phyloP scores from a whole-genome alignment of 2,329 filamentous ascomycete species.

The Penicillium sp. region DNA sequence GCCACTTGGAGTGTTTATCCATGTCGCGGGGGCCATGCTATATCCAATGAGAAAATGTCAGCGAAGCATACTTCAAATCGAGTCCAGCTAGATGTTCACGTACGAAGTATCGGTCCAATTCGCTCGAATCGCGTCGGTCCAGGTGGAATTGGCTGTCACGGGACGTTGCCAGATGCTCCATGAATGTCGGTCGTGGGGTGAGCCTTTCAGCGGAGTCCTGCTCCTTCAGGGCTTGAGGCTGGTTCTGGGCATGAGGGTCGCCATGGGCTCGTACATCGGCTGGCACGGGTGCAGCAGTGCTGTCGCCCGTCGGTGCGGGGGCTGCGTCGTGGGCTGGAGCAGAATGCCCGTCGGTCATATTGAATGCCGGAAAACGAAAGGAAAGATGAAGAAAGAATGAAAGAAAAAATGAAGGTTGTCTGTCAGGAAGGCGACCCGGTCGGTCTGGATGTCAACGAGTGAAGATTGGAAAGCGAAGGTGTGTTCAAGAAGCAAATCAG shows the following conservation, averaged over 20 bases:
- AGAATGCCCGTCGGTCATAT: slow-evolving; percentile 24
- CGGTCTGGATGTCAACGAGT: slow-evolving; percentile 8
- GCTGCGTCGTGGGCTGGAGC: slow-evolving; percentile 17
- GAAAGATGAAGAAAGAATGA: neutral
- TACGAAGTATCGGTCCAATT: slow-evolving; percentile 67
- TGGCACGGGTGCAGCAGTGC: slow-evolving; percentile 17
- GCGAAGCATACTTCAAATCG: neutral
- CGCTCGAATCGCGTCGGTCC: slow-evolving; percentile 40
- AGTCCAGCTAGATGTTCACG: slow-evolving; percentile 21
- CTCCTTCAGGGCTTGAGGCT: slow-evolving; percentile 22
- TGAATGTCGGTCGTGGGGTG: slow-evolving; percentile 39
- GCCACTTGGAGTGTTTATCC: slow-evolving; percentile 75
- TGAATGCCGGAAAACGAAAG: slow-evolving; percentile 4
- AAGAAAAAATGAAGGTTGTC: slow-evolving; percentile 1
- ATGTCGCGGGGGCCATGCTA: slow-evolving; percentile 65
- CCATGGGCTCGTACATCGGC: slow-evolving; percentile 17
- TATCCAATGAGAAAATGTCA: slow-evolving; percentile 5
- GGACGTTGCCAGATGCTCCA: slow-evolving; percentile 37
- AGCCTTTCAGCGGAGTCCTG: slow-evolving; percentile 29
- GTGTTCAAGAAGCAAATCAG: slow-evolving; percentile 2
- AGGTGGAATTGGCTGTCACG: slow-evolving; percentile 38
- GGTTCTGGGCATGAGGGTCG: slow-evolving; percentile 17
- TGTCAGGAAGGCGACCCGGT: slow-evolving; percentile 3
- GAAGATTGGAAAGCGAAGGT: neutral
- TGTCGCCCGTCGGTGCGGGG: slow-evolving; percentile 16